Evolutionary conservation across 352 stramenopile genomes (phyloP).

Genomic region (Phytophthora constricta): DNA sequence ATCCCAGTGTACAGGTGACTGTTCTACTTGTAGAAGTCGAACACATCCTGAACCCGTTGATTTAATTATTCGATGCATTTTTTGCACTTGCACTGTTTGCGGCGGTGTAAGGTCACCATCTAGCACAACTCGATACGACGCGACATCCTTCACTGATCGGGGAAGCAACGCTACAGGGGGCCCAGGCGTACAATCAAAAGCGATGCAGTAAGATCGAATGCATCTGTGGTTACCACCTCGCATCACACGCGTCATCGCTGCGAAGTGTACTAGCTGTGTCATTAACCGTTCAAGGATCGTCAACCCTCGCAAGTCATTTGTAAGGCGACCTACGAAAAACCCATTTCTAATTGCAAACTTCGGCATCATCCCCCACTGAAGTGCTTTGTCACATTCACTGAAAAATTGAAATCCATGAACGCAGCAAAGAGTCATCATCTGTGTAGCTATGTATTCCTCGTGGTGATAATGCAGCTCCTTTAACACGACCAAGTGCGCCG

Average conservation of each 20-base stretch:
- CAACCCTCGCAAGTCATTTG: background rate
- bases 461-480: background rate
- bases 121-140: slow-evolving; percentile 12
- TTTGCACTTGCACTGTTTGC: background rate
- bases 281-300: slow-evolving; percentile 9
- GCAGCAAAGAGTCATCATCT: background rate
- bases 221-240: slow-evolving; percentile 4
- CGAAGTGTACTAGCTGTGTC: slow-evolving; percentile 7
- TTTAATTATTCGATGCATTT: slow-evolving; percentile 12
- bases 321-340: slow-evolving; percentile 3
- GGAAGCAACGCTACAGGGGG: slow-evolving; percentile 4
- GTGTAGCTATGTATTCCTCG: slow-evolving; percentile 7
- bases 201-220: slow-evolving; percentile 16
- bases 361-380: background rate
- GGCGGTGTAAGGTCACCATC: slow-evolving; percentile 6
- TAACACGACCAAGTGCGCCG: background rate
- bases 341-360: slow-evolving; percentile 16
- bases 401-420: slow-evolving; percentile 6
- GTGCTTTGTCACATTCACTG: slow-evolving; percentile 7
- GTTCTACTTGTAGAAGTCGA: slow-evolving; percentile 8
- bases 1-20: slow-evolving; percentile 3
- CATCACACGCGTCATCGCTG: slow-evolving; percentile 12
- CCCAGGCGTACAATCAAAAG: slow-evolving; percentile 4
- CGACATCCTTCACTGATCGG: background rate
- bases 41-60: background rate